phyloP scores from a whole-genome alignment of 2,329 filamentous ascomycete species.

The Pyrenochaeta sp. region DNA sequence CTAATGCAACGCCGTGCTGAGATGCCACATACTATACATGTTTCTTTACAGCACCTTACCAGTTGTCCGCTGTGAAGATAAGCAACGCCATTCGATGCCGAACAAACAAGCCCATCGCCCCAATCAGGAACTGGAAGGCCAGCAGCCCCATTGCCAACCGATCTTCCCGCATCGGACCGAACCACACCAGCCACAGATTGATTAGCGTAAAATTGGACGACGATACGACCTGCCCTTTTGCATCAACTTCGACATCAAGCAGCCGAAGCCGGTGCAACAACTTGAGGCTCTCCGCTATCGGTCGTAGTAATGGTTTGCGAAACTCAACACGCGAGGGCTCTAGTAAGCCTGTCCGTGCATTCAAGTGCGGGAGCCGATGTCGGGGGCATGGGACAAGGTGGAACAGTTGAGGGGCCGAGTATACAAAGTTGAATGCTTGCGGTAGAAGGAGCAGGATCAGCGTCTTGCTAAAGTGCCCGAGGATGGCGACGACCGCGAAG shows the following conservation, averaged over 20 bases:
- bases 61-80: slow-evolving; percentile 90
- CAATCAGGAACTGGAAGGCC: slow-evolving; percentile 77
- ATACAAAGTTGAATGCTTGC: slow-evolving; percentile 96
- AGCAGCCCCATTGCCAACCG: slow-evolving; percentile 81
- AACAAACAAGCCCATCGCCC: slow-evolving; percentile 83
- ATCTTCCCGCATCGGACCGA: slow-evolving; percentile 89
- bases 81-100: slow-evolving; percentile 85
- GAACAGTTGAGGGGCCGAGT: slow-evolving; percentile 92
- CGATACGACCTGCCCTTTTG: slow-evolving; percentile 75
- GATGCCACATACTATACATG: not conserved
- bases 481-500: slow-evolving; percentile 94
- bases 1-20: slow-evolving; percentile 3
- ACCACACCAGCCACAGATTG: slow-evolving; percentile 96
- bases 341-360: slow-evolving; percentile 81
- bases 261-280: slow-evolving; percentile 74
- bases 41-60: slow-evolving; percentile 24
- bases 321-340: slow-evolving; percentile 86
- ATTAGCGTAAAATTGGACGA: slow-evolving; percentile 92
- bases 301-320: slow-evolving; percentile 71
- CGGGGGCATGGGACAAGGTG: slow-evolving; percentile 89
- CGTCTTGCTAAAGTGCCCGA: slow-evolving; percentile 98
- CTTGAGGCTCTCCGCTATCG: slow-evolving; percentile 71
- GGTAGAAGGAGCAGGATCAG: slow-evolving; percentile 88
- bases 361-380: slow-evolving; percentile 90
- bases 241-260: slow-evolving; percentile 72